These are phyloP conservation scores for Neoscytalidium dimidiatum DNA, from an alignment of 2,329 filamentous ascomycete genomes.

Conservation along the genomic window DNA sequence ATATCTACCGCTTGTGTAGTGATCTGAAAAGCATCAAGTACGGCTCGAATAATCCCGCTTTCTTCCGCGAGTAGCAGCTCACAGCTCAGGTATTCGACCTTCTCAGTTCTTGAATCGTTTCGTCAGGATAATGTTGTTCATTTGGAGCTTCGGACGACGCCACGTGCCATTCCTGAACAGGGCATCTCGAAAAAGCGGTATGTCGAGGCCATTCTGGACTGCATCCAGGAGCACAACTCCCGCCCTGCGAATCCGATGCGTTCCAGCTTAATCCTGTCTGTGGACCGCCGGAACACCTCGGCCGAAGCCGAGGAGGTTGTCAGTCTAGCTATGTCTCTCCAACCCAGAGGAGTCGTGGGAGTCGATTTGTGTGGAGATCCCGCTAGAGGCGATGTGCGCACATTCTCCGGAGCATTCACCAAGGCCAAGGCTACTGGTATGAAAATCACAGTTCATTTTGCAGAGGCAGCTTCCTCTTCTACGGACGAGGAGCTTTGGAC, in stretches of 20 bases:
- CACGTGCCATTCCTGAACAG: slow-evolving; percentile 60
- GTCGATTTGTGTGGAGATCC: slow-evolving; percentile 82
- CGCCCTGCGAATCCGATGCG: slow-evolving; percentile 49
- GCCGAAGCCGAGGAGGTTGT: slow-evolving; percentile 65
- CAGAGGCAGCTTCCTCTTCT: slow-evolving; percentile 63
- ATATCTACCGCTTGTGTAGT: slow-evolving; percentile 76
- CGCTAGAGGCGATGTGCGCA: slow-evolving; percentile 59
- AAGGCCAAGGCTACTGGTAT: slow-evolving; percentile 59
- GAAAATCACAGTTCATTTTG: slow-evolving; percentile 75
- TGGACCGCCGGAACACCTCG: slow-evolving; percentile 67
- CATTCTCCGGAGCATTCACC: slow-evolving; percentile 62
- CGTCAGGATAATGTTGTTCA: slow-evolving; percentile 72
- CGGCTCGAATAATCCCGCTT: slow-evolving; percentile 43
- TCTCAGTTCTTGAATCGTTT: slow-evolving; percentile 61
- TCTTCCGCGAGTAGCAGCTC: neutral
- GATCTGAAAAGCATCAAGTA: slow-evolving; percentile 61
- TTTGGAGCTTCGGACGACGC: slow-evolving; percentile 79
- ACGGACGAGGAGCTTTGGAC: slow-evolving; percentile 62
- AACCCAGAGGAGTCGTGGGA: slow-evolving; percentile 63
- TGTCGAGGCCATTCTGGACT: slow-evolving; percentile 64
- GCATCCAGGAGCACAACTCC: slow-evolving; percentile 58
- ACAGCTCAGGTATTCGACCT: slow-evolving; percentile 61
- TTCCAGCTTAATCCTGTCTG: slow-evolving; percentile 69
- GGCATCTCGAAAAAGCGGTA: slow-evolving; percentile 65
- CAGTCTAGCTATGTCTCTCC: slow-evolving; percentile 61